Percentiles rank a stretch among this genome's conserved stretches.
Evolutionary conservation across 495 filamentous ascomycete genomes (phyloP).

Genomic region (Echria macrotheca): DNA sequence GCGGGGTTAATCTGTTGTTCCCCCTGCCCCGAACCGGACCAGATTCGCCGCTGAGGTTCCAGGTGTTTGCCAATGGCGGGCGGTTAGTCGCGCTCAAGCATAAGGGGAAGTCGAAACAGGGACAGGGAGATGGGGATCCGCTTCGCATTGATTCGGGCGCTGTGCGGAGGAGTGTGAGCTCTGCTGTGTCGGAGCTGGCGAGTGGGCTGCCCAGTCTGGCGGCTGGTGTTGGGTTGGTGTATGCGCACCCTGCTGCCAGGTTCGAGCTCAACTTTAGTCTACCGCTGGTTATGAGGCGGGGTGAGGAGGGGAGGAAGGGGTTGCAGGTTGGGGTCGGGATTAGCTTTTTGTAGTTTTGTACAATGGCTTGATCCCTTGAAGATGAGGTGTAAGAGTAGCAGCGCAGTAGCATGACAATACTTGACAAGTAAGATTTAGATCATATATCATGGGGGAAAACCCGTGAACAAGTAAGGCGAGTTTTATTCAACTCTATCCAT

Average conservation of each 20-base stretch:
- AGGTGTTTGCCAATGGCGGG: slow-evolving; percentile 87
- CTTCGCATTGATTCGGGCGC: slow-evolving; percentile 30
- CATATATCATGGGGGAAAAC: no score
- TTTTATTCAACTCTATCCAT: no score
- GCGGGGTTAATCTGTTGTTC: slow-evolving; percentile 73
- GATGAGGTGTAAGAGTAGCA: no score
- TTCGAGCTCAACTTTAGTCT: slow-evolving; percentile 95
- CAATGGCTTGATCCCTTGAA: no score
- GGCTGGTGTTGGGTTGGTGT: slow-evolving; percentile 85
- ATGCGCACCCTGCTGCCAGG: slow-evolving; percentile 83
- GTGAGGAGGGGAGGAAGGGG: slow-evolving; percentile 85
- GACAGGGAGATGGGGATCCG: slow-evolving; percentile 16
- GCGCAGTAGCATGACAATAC: no score
- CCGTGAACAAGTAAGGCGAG: no score
- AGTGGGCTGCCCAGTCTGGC: slow-evolving; percentile 79
- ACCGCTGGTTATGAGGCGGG: slow-evolving; percentile 71
- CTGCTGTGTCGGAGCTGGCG: slow-evolving; percentile 57
- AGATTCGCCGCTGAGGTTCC: slow-evolving; percentile 79
- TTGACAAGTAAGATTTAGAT: no score
- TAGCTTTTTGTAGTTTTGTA: slow-evolving; percentile 71
- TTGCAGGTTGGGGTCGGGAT: slow-evolving; percentile 90
- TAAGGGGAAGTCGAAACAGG: slow-evolving; percentile 38
- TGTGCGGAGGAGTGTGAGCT: slow-evolving; percentile 46
- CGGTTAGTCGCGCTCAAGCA: slow-evolving; percentile 71
- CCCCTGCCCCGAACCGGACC: slow-evolving; percentile 74